Conservation (phyloP, 352 stramenopile genomes). For the Pythium volutum region DNA sequence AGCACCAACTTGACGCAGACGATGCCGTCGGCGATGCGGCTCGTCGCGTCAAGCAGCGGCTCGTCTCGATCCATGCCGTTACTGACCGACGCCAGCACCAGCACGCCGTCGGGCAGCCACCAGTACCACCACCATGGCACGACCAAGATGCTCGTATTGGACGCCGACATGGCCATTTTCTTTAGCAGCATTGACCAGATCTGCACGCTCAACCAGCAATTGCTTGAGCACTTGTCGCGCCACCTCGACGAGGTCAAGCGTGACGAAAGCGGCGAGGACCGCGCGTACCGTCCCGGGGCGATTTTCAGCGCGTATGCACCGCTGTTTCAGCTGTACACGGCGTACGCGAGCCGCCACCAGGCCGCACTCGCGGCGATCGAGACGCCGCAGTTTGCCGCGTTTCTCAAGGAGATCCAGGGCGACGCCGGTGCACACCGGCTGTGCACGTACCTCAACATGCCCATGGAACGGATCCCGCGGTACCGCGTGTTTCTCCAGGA, state of each 20-base stretch:
- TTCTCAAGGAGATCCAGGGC: constrained; percentile 67
- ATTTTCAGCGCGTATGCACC: constrained; percentile 87
- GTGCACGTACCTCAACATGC: constrained; percentile 82
- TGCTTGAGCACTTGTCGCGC: constrained; percentile 79
- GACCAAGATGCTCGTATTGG: constrained; percentile 61
- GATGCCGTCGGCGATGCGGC: constrained; percentile 29
- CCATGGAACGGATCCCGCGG: constrained; percentile 80
- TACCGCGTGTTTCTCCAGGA: constrained; percentile 85
- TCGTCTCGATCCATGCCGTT: constrained; percentile 17
- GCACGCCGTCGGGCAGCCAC: not conserved
- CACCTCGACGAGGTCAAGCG: constrained; percentile 66
- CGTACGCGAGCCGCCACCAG: constrained; percentile 80
- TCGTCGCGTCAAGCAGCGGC: constrained; percentile 7
- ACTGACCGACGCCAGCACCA: not conserved
- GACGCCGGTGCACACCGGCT: constrained; percentile 62
- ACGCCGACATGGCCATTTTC: constrained; percentile 85
- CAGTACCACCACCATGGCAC: no score
- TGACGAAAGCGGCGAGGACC: constrained; percentile 26
- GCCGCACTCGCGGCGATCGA: constrained; percentile 64
- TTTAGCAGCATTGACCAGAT: constrained; percentile 88
- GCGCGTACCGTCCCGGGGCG: constrained; percentile 40
- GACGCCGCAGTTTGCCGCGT: constrained; percentile 67
- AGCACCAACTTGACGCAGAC: constrained; percentile 46
- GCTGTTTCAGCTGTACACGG: constrained; percentile 83
- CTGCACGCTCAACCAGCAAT: constrained; percentile 84